phyloP scores from a whole-genome alignment of 2,329 filamentous ascomycete genomes.

The Dactylellina cionopaga region DNA sequence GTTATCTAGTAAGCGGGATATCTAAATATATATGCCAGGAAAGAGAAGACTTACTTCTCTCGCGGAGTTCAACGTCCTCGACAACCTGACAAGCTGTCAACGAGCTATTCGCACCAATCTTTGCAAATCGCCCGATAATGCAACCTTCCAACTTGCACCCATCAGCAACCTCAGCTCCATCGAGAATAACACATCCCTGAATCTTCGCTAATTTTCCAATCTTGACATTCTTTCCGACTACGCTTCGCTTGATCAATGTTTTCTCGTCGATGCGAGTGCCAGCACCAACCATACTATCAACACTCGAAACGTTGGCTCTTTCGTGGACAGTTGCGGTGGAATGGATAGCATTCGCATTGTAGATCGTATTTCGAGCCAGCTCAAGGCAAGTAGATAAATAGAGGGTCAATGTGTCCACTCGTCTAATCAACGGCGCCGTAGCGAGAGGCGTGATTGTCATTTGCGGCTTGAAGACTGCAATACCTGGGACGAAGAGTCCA shows the following conservation, averaged over 20 bases:
- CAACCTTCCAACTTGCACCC: slow-evolving; percentile 87
- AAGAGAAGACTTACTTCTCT: slow-evolving; percentile 54
- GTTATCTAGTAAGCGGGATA: slow-evolving; percentile 71
- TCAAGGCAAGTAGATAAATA: slow-evolving; percentile 84
- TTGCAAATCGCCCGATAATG: slow-evolving; percentile 81
- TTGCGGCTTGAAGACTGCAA: slow-evolving; percentile 42
- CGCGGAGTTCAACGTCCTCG: slow-evolving; percentile 70
- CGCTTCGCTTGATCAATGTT: slow-evolving; percentile 88
- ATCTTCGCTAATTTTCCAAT: slow-evolving; percentile 87
- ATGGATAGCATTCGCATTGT: slow-evolving; percentile 38
- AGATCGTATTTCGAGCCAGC: slow-evolving; percentile 72
- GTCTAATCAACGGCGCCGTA: slow-evolving; percentile 75
- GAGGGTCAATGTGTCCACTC: slow-evolving; percentile 86
- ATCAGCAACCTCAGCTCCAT: slow-evolving; percentile 84
- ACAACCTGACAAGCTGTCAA: slow-evolving; percentile 89
- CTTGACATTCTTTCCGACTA: slow-evolving; percentile 86
- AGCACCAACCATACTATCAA: slow-evolving; percentile 83
- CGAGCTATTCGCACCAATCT: slow-evolving; percentile 91
- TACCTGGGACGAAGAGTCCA: slow-evolving; percentile 34
- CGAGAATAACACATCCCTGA: slow-evolving; percentile 90
- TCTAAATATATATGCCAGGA: slow-evolving; percentile 71
- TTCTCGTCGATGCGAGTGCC: slow-evolving; percentile 91
- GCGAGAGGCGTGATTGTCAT: slow-evolving; percentile 55
- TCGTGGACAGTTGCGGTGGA: slow-evolving; percentile 71
- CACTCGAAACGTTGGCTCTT: slow-evolving; percentile 81